A percentile compares a stretch with the other conserved stretches of the same genome.
Evolutionary conservation across 768 basidiomycete genomes (phyloP).

Genomic region (Pleurotus tuber-regium): DNA sequence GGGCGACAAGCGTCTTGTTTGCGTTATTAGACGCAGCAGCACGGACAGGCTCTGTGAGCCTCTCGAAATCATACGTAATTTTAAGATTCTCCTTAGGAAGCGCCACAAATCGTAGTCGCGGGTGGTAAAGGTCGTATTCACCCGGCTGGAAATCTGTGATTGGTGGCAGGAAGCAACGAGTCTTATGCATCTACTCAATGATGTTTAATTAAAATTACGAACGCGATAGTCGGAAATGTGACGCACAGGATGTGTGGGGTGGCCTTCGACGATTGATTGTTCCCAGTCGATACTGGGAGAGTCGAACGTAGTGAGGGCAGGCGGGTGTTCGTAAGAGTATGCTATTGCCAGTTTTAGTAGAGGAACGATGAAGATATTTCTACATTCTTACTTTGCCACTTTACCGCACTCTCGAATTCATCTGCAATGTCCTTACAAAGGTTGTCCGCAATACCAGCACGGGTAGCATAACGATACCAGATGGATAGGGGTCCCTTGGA

Average conservation of each 20-base stretch:
- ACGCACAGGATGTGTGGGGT: conserved; percentile 57
- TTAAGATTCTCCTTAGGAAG: conserved; percentile 41
- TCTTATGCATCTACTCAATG: conserved; percentile 53
- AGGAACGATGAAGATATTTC: not conserved
- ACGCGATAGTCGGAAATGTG: not conserved
- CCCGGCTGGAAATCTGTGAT: conserved; percentile 43
- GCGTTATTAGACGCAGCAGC: conserved; percentile 35
- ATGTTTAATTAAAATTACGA: not conserved
- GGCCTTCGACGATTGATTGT: conserved; percentile 59
- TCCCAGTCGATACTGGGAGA: conserved; percentile 58
- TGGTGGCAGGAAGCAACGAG: conserved; percentile 49
- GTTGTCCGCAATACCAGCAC: conserved; percentile 30
- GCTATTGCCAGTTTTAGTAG: conserved; percentile 21
- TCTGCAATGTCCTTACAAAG: conserved; percentile 40
- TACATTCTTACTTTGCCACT: conserved; percentile 46
- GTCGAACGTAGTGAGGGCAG: conserved; percentile 38
- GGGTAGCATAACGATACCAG: conserved; percentile 41
- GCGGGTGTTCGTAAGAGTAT: conserved; percentile 49
- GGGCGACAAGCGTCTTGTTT: conserved; percentile 30
- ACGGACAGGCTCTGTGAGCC: conserved; percentile 37
- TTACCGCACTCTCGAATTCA: conserved; percentile 47
- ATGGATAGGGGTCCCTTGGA: conserved; percentile 35
- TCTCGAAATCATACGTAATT: conserved; percentile 51
- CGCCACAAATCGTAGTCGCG: conserved; percentile 45
- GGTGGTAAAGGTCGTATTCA: conserved; percentile 47